Base-by-base conservation (phyloP, 1,284 basidiomycete species). In the Papiliotrema fonsecae region DNA sequence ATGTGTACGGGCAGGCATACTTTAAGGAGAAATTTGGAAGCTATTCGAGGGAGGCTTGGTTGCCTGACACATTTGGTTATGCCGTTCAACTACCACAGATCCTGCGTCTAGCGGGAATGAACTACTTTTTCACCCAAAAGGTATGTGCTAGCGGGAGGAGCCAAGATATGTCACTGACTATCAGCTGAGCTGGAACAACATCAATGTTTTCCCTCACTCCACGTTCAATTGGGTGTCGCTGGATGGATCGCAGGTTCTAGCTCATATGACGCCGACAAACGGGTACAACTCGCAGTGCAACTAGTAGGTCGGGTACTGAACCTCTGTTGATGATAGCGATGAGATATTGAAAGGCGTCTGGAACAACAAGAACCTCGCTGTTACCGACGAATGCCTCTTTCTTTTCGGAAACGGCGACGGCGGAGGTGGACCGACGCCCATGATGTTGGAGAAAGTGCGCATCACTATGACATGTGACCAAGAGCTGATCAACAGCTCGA, bases 141-240 rank as follows among this genome's bases (percentile, higher is more conserved):
- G 74, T 92, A n/a, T 34, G 28, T 18, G 25, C 14, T 18, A 42
- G 18, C 36, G 22, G 14, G 4, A n/a, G 32, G 34, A 39, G 27
- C n/a, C n/a, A n/a, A n/a, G n/a, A n/a, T n/a, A n/a, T n/a, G 30
- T 37, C 18, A n/a, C 40, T 18, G 37, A 28, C 31, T 10, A 3
- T 11, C 25, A 31, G 22, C 38, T 48, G 26, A 42, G 34, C 30
- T 45, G 36, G 38, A 45, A 49, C 42, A 50, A 54, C 27, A 44
- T 38, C 41, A 93, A 93, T 63, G 79, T 79, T 6, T 96, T 96
- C 77, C 92, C 91, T 26, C 88, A 93, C 68, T 84, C 88, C 16
- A 90, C 89, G 0, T 92, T 96, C 77, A 92, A 93, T 72, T 97
- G 93, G 92, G 83, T 91, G 19, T 92, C 92, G 6, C 84, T 93